Evolutionary conservation across 768 basidiomycete genomes (phyloP).

Genomic region (Auriculariales sp.): DNA sequence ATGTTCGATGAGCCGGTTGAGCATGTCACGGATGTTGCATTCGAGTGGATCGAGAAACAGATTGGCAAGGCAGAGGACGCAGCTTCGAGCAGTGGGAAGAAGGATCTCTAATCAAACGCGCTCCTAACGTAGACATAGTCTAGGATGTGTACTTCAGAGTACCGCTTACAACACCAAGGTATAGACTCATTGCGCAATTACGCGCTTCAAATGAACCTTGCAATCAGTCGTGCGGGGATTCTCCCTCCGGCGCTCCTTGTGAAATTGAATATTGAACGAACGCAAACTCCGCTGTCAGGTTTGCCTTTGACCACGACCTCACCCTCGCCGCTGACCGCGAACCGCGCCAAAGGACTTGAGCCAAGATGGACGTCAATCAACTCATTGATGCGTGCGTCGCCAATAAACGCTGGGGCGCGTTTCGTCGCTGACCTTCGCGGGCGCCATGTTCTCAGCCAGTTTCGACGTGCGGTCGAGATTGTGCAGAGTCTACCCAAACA

Average conservation of each 20-base stretch:
- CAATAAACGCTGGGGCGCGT: background rate
- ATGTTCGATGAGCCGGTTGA: slow-evolving; percentile 74
- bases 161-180: too few relatives aligned
- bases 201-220: too few relatives aligned
- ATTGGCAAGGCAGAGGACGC: slow-evolving; percentile 25
- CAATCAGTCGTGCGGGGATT: too few relatives aligned
- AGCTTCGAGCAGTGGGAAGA: background rate
- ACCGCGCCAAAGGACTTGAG: background rate
- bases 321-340: background rate
- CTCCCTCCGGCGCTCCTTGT: too few relatives aligned
- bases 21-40: slow-evolving; percentile 46
- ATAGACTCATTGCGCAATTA: too few relatives aligned
- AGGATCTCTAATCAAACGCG: background rate
- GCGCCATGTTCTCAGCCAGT: slow-evolving; percentile 39
- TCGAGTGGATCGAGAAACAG: slow-evolving; percentile 54
- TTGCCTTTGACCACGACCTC: too few relatives aligned
- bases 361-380: background rate
- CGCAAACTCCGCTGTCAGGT: too few relatives aligned
- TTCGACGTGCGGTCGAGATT: slow-evolving; percentile 88
- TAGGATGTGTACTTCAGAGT: background rate
- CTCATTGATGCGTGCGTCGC: background rate
- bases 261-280: too few relatives aligned
- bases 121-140: background rate
- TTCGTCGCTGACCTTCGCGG: background rate
- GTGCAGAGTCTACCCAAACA: slow-evolving; percentile 86